Conservation (phyloP, 768 basidiomycete genomes). For the Tulasnella sp. region DNA sequence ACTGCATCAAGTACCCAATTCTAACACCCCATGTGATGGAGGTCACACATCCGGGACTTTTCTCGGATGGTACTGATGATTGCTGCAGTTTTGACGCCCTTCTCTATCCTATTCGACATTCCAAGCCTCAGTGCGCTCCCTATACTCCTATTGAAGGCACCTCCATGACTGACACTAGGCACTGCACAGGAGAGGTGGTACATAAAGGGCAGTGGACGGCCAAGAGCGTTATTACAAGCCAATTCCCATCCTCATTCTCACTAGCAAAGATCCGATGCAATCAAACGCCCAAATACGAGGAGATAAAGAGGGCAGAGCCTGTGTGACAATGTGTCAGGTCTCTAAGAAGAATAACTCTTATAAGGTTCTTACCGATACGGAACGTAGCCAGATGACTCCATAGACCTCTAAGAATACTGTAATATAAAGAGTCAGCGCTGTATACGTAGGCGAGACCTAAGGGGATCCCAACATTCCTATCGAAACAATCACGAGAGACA, state of each 20-base stretch:
- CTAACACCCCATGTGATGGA: no score
- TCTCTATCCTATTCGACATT: constrained; percentile 29
- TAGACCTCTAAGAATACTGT: constrained; percentile 15
- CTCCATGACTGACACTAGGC: no score
- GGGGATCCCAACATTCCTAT: constrained; percentile 49
- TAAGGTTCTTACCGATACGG: constrained; percentile 48
- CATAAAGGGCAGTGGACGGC: constrained; percentile 31
- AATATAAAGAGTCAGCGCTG: background rate
- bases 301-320: constrained; percentile 67
- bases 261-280: constrained; percentile 66
- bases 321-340: constrained; percentile 13
- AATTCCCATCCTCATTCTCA: constrained; percentile 53
- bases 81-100: constrained; percentile 28
- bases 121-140: constrained; percentile 27
- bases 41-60: no score
- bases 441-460: background rate
- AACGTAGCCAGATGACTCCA: constrained; percentile 85
- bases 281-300: constrained; percentile 72
- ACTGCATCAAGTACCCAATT: no score
- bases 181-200: constrained; percentile 7
- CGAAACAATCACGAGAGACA: background rate
- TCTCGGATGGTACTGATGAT: constrained; percentile 21
- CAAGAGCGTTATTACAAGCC: constrained; percentile 53
- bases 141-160: constrained; percentile 1
- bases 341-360: background rate